phyloP scores from a whole-genome alignment of 1,139 yeast genomes.

The Sugiyamaella sp. region DNA sequence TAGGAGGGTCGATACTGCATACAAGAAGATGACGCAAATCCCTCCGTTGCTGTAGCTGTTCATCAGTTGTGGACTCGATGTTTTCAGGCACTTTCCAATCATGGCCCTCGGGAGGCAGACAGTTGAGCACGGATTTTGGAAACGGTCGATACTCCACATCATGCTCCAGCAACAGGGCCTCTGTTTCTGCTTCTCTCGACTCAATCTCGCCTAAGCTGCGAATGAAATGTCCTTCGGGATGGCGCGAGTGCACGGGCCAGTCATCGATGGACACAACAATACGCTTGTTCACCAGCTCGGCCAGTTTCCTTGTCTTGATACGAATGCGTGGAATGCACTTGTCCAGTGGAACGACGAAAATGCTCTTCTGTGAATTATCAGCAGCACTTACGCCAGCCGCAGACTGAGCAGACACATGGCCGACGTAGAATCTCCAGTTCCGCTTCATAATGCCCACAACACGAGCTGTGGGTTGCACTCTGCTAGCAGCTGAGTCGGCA shows the following conservation, averaged over 20 bases:
- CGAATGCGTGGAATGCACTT: slow-evolving; percentile 83
- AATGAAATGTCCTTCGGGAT: slow-evolving; percentile 95
- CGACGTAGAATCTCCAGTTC: slow-evolving; percentile 96
- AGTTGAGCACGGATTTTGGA: slow-evolving; percentile 85
- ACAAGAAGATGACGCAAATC: slow-evolving; percentile 88
- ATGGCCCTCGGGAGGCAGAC: slow-evolving; percentile 92
- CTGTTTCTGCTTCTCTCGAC: slow-evolving; percentile 94
- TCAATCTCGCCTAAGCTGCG: slow-evolving; percentile 88
- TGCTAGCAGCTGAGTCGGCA: slow-evolving; percentile 46
- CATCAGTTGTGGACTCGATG: slow-evolving; percentile 51
- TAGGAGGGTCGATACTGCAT: slow-evolving; percentile 97
- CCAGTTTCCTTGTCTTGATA: slow-evolving; percentile 84
- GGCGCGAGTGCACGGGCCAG: slow-evolving; percentile 84
- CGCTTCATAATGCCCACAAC: slow-evolving; percentile 88
- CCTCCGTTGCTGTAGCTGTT: slow-evolving; percentile 51
- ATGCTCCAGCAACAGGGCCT: slow-evolving; percentile 88
- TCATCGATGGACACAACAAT: slow-evolving; percentile 90
- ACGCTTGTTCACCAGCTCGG: slow-evolving; percentile 79
- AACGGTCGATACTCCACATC: slow-evolving; percentile 97
- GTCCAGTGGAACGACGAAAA: slow-evolving; percentile 89
- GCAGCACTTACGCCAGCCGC: slow-evolving; percentile 45
- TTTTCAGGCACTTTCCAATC: slow-evolving; percentile 85
- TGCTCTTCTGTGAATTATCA: slow-evolving; percentile 61
- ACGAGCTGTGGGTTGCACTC: slow-evolving; percentile 85
- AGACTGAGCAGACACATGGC: slow-evolving; percentile 85